These are phyloP conservation scores for Claviceps africana DNA, from an alignment of 2,329 filamentous ascomycete genomes.

Conservation along the genomic window DNA sequence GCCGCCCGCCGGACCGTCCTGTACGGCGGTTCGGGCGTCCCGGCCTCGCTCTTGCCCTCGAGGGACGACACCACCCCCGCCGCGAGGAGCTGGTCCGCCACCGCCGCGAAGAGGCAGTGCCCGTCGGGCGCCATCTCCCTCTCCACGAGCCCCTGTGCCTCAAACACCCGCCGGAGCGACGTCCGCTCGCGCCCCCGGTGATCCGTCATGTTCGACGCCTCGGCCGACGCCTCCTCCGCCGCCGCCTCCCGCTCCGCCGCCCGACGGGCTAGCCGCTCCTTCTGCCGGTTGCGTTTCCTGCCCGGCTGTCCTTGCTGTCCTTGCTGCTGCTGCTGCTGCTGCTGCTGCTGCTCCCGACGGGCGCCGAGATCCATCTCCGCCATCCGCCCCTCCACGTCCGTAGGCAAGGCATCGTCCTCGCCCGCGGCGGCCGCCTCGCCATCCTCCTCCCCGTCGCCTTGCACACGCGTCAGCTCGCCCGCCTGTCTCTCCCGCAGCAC, in stretches of 20 bases:
- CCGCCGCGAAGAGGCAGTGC: slow-evolving; percentile 83
- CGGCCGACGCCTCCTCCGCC: slow-evolving; percentile 52
- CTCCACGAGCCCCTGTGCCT: slow-evolving; percentile 50
- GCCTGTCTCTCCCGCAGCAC: slow-evolving; percentile 53
- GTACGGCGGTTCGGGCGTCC: slow-evolving; percentile 33
- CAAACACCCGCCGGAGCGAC: slow-evolving; percentile 56
- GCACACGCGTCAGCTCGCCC: slow-evolving; percentile 37
- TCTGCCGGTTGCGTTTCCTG: slow-evolving; percentile 81
- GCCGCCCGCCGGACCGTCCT: slow-evolving; percentile 54
- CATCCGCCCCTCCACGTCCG: slow-evolving; percentile 2
- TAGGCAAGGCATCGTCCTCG: too few species aligned
- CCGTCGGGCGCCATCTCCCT: slow-evolving; percentile 78
- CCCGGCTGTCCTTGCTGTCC: slow-evolving; percentile 2
- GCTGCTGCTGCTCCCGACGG: too few species aligned
- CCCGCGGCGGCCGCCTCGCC: neutral
- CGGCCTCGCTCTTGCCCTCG: slow-evolving; percentile 7
- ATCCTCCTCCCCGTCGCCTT: neutral
- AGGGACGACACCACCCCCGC: neutral
- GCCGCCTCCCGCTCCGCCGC: slow-evolving; percentile 70
- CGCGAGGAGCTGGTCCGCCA: slow-evolving; percentile 6
- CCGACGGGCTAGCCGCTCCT: slow-evolving; percentile 77
- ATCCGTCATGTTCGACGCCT: slow-evolving; percentile 63
- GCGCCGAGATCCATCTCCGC: neutral
- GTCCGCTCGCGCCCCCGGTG: slow-evolving; percentile 55
- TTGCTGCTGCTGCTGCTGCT: neutral